A percentile compares a stretch with the other conserved stretches of the same genome.
Evolutionary conservation across 192 early-diverging fungal species (phyloP).

Genomic region (Globomyces pollinis-pini): DNA sequence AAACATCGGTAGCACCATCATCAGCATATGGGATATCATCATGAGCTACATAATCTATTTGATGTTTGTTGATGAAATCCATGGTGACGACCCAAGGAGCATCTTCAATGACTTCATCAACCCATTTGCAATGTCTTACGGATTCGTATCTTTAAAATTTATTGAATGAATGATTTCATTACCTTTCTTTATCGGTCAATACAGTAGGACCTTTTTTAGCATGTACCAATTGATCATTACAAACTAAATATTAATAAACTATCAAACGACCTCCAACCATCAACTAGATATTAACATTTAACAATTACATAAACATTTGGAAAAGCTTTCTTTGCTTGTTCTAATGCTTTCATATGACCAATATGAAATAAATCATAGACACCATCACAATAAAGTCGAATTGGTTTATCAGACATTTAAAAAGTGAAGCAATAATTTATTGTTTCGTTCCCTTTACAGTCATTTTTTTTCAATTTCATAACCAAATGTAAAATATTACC

Average conservation of each 20-base stretch:
- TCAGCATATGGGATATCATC: slow-evolving; percentile 87
- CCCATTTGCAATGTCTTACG: slow-evolving; percentile 91
- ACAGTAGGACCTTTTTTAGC: slow-evolving; percentile 68
- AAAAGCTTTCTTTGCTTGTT: slow-evolving; percentile 77
- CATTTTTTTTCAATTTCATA: too few species aligned
- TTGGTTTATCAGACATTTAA: slow-evolving; percentile 70
- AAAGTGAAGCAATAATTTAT: too few species aligned
- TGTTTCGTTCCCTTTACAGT: too few species aligned
- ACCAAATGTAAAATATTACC: too few species aligned
- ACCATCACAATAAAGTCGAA: slow-evolving; percentile 80
- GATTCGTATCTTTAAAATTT: slow-evolving; percentile 60
- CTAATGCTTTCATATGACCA: slow-evolving; percentile 70
- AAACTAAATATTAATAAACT: slow-evolving; percentile 13
- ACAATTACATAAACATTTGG: slow-evolving; percentile 70
- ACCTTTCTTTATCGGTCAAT: slow-evolving; percentile 86
- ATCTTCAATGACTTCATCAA: slow-evolving; percentile 77
- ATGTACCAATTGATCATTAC: slow-evolving; percentile 24
- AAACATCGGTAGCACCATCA: slow-evolving; percentile 83
- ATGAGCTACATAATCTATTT: slow-evolving; percentile 86
- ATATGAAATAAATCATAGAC: slow-evolving; percentile 82
- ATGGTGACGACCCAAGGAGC: slow-evolving; percentile 77
- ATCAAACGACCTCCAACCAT: not conserved
- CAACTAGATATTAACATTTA: slow-evolving; percentile 37
- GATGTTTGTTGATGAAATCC: slow-evolving; percentile 69
- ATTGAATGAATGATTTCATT: too few species aligned